Conservation (phyloP, 257 asterid genomes). For the Penstemon newberryi region DNA sequence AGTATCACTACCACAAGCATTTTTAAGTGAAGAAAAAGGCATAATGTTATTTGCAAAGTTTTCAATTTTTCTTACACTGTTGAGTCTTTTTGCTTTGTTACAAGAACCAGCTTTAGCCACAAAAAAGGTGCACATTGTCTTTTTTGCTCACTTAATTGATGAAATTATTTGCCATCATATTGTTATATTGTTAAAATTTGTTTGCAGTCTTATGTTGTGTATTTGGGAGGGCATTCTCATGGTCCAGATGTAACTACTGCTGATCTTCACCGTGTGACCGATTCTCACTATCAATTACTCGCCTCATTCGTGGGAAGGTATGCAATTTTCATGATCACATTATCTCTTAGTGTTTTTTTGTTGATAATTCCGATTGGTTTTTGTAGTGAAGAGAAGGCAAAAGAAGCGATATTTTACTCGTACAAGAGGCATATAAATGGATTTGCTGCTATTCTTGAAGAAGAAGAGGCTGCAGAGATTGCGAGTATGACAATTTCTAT, state of each 20-base stretch:
- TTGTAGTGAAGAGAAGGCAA: constrained; percentile 53
- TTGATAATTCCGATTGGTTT: no score
- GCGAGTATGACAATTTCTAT: constrained; percentile 35
- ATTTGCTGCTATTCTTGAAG: constrained; percentile 68
- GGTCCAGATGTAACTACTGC: constrained; percentile 42
- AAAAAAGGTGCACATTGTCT: no score
- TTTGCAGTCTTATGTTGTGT: constrained; percentile 58
- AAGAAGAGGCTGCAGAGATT: constrained; percentile 53
- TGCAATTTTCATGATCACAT: not conserved
- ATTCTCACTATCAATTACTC: constrained; percentile 59
- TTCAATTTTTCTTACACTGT: no score
- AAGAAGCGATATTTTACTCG: constrained; percentile 62
- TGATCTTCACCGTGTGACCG: constrained; percentile 42
- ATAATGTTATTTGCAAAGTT: constrained; percentile 21
- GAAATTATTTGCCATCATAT: no score
- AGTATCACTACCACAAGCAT: constrained; percentile 24
- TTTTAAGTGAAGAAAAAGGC: constrained; percentile 23
- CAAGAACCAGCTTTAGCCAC: no score
- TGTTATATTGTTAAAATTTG: no score
- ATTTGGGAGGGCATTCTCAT: constrained; percentile 83
- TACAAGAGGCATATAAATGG: constrained; percentile 62
- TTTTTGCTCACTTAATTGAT: no score
- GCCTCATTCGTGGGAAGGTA: constrained; percentile 69
- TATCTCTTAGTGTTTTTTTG: no score
- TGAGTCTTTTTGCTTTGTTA: no score